phyloP scores from a whole-genome alignment of 73 alveolate species.

The Paramecium bursaria region DNA sequence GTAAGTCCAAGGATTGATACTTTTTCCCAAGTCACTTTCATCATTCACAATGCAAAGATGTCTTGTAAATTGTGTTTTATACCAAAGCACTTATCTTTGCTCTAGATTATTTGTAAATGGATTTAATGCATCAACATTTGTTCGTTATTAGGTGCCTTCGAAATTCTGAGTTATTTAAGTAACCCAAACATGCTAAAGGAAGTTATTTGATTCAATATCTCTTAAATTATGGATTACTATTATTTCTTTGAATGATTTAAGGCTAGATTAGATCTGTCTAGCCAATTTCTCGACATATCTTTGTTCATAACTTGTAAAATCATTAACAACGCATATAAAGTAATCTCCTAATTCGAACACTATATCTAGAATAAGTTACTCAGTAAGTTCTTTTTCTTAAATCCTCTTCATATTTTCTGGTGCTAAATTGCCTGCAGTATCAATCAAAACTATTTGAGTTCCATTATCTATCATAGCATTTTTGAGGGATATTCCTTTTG shows the following conservation, averaged over 20 bases:
- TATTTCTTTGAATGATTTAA: slow-evolving; percentile 42
- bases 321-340: slow-evolving; percentile 53
- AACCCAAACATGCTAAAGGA: slow-evolving; percentile 41
- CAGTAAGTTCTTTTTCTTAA: slow-evolving; percentile 15
- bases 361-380: not conserved
- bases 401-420: slow-evolving; percentile 50
- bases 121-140: slow-evolving; percentile 37
- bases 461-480: not conserved
- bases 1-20: slow-evolving; percentile 60
- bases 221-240: slow-evolving; percentile 38
- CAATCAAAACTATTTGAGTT: slow-evolving; percentile 12
- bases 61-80: slow-evolving; percentile 44
- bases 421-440: slow-evolving; percentile 59
- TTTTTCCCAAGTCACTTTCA: slow-evolving; percentile 28
- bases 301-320: slow-evolving; percentile 44
- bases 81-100: slow-evolving; percentile 37
- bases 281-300: slow-evolving; percentile 37
- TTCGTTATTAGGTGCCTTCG: slow-evolving; percentile 19
- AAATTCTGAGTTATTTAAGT: slow-evolving; percentile 18
- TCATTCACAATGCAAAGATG: slow-evolving; percentile 45
- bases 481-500: slow-evolving; percentile 61
- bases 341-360: slow-evolving; percentile 32
- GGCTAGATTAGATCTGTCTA: not conserved
- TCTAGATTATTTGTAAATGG: slow-evolving; percentile 39
- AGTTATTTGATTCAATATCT: not conserved